These are phyloP conservation scores for Mycena kentingensis DNA, from an alignment of 768 basidiomycete genomes.

Conservation along the genomic window DNA sequence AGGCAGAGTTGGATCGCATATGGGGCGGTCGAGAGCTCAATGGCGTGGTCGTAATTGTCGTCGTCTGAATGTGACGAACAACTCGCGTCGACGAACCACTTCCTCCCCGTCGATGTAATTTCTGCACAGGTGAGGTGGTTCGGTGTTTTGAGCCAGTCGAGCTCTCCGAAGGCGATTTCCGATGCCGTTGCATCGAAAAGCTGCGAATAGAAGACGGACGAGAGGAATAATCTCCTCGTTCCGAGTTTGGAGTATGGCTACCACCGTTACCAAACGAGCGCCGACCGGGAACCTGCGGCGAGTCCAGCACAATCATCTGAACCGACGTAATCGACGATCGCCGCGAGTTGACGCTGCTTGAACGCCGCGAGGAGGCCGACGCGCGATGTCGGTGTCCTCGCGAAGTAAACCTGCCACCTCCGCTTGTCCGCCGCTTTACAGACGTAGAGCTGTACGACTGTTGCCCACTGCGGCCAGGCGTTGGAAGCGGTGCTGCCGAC, in stretches of 20 bases:
- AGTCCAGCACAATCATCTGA: conserved; percentile 58
- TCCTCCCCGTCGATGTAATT: conserved; percentile 75
- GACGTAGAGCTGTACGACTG: conserved; percentile 34
- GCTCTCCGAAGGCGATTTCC: conserved; percentile 76
- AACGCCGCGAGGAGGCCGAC: conserved; percentile 79
- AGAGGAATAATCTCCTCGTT: conserved; percentile 75
- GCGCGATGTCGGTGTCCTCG: conserved; percentile 64
- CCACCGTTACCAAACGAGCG: conserved; percentile 79
- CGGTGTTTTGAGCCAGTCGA: conserved; percentile 72
- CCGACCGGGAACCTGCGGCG: conserved; percentile 62
- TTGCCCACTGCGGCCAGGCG: conserved; percentile 9
- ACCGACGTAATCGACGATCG: conserved; percentile 57
- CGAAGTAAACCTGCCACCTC: conserved; percentile 28
- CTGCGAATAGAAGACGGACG: conserved; percentile 88
- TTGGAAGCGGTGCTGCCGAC: conserved; percentile 18
- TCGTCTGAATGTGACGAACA: conserved; percentile 60
- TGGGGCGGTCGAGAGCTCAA: conserved; percentile 47
- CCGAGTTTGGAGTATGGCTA: conserved; percentile 85
- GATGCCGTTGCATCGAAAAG: conserved; percentile 63
- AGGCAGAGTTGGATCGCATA: conserved; percentile 75
- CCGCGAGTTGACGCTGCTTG: conserved; percentile 88
- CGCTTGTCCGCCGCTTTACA: conserved; percentile 54
- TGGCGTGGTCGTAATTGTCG: conserved; percentile 27
- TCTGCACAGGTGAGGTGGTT: conserved; percentile 78
- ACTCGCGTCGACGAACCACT: conserved; percentile 85